phyloP scores from a whole-genome alignment of 1,284 basidiomycete species.

The Inonotus obliquus region DNA sequence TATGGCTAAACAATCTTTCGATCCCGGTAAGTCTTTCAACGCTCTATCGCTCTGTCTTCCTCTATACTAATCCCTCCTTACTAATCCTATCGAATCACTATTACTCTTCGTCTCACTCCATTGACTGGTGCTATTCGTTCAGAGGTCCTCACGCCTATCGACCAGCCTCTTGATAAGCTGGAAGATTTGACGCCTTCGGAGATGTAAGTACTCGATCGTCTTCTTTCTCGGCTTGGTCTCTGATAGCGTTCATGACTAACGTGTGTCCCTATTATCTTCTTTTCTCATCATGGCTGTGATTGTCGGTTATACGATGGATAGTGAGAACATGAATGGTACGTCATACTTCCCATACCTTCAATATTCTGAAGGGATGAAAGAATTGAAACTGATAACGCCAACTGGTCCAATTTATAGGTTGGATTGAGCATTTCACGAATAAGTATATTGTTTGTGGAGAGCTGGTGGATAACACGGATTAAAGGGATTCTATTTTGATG shows the following conservation, averaged over 20 bases:
- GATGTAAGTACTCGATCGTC: constrained; percentile 81
- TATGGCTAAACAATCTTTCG: constrained; percentile 97
- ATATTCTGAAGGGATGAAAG: not conserved
- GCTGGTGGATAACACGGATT: constrained; percentile 61
- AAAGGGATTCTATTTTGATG: not conserved
- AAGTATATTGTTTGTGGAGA: constrained; percentile 86
- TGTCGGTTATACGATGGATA: too few relatives aligned
- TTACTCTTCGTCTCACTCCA: not conserved
- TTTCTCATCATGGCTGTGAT: too few relatives aligned
- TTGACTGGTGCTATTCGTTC: constrained; percentile 1
- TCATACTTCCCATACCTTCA: not conserved
- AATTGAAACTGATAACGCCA: too few relatives aligned
- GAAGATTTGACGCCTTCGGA: constrained; percentile 75
- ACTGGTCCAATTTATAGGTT: constrained; percentile 43
- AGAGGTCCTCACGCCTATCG: constrained; percentile 89
- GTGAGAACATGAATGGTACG: constrained; percentile 84
- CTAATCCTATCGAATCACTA: too few relatives aligned
- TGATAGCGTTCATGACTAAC: not conserved
- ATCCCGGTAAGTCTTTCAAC: constrained; percentile 52
- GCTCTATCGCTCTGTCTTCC: not conserved
- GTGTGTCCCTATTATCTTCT: not conserved
- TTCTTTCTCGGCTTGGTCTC: too few relatives aligned
- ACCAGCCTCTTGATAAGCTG: constrained; percentile 83
- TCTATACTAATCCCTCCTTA: too few relatives aligned
- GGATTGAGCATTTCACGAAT: constrained; percentile 86